A percentile compares a stretch with the other conserved stretches of the same genome.
phyloP scores from a whole-genome alignment of 768 basidiomycete genomes.

The Boletus insuetus region DNA sequence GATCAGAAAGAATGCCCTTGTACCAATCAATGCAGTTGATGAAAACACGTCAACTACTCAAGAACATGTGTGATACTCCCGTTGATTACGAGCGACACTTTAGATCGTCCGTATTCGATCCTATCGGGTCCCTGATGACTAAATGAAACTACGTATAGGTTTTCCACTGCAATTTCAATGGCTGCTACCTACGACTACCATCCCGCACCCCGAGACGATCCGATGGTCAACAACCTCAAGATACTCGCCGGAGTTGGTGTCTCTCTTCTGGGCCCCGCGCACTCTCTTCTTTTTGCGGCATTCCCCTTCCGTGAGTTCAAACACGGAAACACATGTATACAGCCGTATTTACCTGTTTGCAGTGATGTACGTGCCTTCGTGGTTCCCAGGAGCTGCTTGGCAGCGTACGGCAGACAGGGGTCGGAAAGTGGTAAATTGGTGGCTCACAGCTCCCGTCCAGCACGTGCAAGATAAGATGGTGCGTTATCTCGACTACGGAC shows the following conservation, averaged over 20 bases:
- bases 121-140: neutral
- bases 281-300: neutral
- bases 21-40: neutral
- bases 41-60: constrained; percentile 1
- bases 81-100: constrained; percentile 4
- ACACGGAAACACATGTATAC: too few relatives aligned
- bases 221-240: constrained; percentile 7
- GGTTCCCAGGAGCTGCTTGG: constrained; percentile 6
- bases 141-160: neutral
- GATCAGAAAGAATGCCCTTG: neutral
- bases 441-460: neutral
- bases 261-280: neutral
- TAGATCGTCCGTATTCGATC: constrained; percentile 2
- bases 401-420: neutral
- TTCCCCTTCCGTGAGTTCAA: constrained; percentile 7
- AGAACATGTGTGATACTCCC: constrained; percentile 2
- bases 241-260: neutral
- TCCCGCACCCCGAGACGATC: constrained; percentile 3
- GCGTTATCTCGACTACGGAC: neutral
- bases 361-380: constrained; percentile 7
- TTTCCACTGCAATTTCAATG: constrained; percentile 9
- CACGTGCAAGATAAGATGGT: neutral
- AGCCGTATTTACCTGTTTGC: neutral
- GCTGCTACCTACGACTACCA: constrained; percentile 11
- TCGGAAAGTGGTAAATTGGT: constrained; percentile 3